phyloP scores from a whole-genome alignment of 306 rosid species.

The Dryas octopetala region DNA sequence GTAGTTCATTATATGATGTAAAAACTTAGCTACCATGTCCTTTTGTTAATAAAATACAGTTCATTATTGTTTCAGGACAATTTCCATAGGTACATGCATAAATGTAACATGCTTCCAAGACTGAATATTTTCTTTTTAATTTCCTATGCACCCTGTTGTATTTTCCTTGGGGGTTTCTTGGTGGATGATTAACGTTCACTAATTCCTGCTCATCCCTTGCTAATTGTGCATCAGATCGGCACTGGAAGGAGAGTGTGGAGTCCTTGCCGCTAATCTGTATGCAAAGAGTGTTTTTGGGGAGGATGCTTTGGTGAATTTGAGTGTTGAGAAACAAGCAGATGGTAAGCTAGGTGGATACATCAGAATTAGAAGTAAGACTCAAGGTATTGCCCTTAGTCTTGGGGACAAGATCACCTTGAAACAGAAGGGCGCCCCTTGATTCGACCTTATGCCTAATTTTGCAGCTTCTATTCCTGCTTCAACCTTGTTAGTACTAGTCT shows the following conservation, averaged over 20 bases:
- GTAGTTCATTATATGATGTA: too few species aligned
- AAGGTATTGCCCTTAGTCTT: slow-evolving; percentile 96
- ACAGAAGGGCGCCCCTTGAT: slow-evolving; percentile 82
- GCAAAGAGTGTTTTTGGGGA: slow-evolving; percentile 99
- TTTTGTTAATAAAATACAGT: too few species aligned
- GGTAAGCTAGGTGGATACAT: slow-evolving; percentile 92
- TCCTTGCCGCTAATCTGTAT: slow-evolving; percentile 89
- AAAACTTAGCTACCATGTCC: too few species aligned
- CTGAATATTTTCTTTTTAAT: not conserved
- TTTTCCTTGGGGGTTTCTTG: not conserved
- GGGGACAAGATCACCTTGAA: slow-evolving; percentile 99
- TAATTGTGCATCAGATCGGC: slow-evolving; percentile 63
- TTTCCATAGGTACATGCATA: too few species aligned
- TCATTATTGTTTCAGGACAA: too few species aligned
- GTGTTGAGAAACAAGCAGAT: slow-evolving; percentile 87
- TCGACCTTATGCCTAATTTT: slow-evolving; percentile 14
- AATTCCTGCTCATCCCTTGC: slow-evolving; percentile 19
- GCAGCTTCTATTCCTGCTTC: slow-evolving; percentile 11
- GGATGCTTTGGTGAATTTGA: slow-evolving; percentile 94
- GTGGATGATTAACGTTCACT: slow-evolving; percentile 19
- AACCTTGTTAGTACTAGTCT: slow-evolving; percentile 2
- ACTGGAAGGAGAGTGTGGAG: slow-evolving; percentile 95
- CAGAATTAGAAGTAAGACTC: slow-evolving; percentile 99
- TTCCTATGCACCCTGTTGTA: not conserved
- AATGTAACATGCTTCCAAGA: not conserved